Base-by-base conservation (phyloP, 2,329 filamentous ascomycete species). In the Trichoderma arundinaceum region DNA sequence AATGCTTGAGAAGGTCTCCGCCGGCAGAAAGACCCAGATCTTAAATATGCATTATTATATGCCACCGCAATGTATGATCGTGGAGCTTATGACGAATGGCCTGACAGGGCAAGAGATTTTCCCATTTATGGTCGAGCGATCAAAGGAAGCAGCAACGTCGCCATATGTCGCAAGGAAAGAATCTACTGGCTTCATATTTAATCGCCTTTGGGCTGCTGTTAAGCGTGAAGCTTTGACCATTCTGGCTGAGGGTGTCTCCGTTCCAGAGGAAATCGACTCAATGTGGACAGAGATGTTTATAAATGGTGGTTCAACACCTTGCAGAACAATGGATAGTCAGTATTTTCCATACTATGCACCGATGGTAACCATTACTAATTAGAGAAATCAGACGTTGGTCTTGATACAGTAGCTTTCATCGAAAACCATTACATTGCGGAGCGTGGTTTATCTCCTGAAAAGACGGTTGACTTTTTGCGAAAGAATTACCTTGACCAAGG, bases 131-230 rank as follows among this genome's bases (percentile, higher is more conserved):
- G 74, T 74, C 2, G 73, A 79, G 15, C 73, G 76, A 41, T 77
- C 77, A 3, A 69, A 71, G 19, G 78, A 79, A n/a, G 77, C 75
- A 2, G 82, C 77, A 0, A 77, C 79, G 38, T 70, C 75, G 2
- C 82, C 82, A 0, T 77, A 79, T 22, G 68, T 74, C 4, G 82
- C 82, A 0, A 69, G 76, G 7, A 81, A 79, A 56, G 80, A 86
- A 67, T 84, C 82, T 0, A 84, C 83, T 0, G 81, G 84, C 0
- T 82, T 86, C 67, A 81, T 87, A 41, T 83, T 85, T 69, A 86
- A 86, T 62, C 80, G 84, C 0, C 72, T 86, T 0, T 87, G 84
- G 84, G 84, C 84, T 0, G 84, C 84, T 0, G 77, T 86, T 15
- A 86, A 86, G 71, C 77, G 84, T 2, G 84, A 87, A 68, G 72